Evolutionary conservation across 495 filamentous ascomycete species (phyloP).

Genomic region (Penicillium robsamsonii): DNA sequence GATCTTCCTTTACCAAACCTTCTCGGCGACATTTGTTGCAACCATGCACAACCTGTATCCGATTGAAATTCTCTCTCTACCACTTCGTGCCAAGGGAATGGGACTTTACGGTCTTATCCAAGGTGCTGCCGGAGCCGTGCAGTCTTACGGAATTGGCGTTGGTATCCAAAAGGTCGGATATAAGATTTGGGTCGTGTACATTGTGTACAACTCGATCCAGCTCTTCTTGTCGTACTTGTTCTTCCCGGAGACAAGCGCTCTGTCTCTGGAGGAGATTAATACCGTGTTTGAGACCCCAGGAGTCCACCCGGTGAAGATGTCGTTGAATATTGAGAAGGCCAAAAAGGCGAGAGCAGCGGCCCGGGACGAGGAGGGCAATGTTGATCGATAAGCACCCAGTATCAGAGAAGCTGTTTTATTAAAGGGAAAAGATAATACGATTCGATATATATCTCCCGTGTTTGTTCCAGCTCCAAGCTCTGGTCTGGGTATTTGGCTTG

Average conservation of each 20-base stretch:
- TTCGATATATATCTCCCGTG: neutral
- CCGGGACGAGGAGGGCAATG: slow-evolving; percentile 21
- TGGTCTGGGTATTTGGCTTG: neutral
- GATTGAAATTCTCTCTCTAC: slow-evolving; percentile 37
- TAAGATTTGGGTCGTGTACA: slow-evolving; percentile 47
- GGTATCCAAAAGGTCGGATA: slow-evolving; percentile 43
- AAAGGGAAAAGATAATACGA: neutral
- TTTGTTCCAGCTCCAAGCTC: neutral
- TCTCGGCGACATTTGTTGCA: slow-evolving; percentile 37
- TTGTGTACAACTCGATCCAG: slow-evolving; percentile 43
- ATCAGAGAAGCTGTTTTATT: neutral
- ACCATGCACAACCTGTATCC: slow-evolving; percentile 49
- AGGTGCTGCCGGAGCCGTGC: slow-evolving; percentile 36
- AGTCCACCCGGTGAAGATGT: slow-evolving; percentile 45
- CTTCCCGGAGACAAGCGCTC: slow-evolving; percentile 40
- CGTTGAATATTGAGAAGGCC: slow-evolving; percentile 42
- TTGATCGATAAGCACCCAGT: neutral
- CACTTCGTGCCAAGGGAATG: slow-evolving; percentile 45
- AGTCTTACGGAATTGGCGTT: slow-evolving; percentile 42
- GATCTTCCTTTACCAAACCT: slow-evolving; percentile 45
- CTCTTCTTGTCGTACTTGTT: slow-evolving; percentile 40
- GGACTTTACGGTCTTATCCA: slow-evolving; percentile 43
- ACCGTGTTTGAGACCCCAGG: slow-evolving; percentile 46
- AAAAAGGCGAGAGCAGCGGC: slow-evolving; percentile 33
- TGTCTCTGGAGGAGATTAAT: slow-evolving; percentile 46